These are phyloP conservation scores for Scopulariopsis brevicaulis DNA, from an alignment of 2,329 filamentous ascomycete species.

Conservation along the genomic window DNA sequence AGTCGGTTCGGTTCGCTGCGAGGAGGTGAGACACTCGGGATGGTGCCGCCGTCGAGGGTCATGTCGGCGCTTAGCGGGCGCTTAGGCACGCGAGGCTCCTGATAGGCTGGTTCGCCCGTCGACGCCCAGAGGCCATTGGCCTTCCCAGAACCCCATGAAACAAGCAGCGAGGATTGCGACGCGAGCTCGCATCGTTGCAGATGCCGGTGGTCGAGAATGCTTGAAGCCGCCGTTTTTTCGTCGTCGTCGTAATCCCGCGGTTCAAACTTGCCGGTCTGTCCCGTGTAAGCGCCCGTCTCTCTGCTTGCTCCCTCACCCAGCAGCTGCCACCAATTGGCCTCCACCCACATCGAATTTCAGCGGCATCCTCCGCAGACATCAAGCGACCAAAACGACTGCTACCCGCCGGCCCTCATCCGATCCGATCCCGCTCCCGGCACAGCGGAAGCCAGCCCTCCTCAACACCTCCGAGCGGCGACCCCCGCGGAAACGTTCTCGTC, in stretches of 20 bases:
- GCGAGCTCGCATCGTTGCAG: background rate
- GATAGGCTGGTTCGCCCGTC: background rate
- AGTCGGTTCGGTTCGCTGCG: too few relatives aligned
- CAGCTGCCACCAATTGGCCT: too few relatives aligned
- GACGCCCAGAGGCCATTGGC: background rate
- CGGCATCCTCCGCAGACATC: too few relatives aligned
- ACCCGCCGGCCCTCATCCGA: background rate
- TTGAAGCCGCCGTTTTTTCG: background rate
- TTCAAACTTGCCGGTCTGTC: background rate
- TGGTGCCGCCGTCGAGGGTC: background rate
- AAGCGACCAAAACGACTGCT: too few relatives aligned
- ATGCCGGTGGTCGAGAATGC: background rate
- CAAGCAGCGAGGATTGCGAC: background rate
- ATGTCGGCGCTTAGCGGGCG: conserved; percentile 4
- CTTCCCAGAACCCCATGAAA: background rate
- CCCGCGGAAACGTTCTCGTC: background rate
- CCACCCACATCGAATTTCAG: too few relatives aligned
- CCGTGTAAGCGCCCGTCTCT: background rate
- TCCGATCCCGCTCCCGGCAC: background rate
- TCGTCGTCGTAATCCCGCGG: background rate
- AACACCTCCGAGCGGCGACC: background rate
- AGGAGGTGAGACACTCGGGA: too few relatives aligned
- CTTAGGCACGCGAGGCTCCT: background rate
- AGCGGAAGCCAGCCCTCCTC: background rate
- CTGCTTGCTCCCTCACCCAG: too few relatives aligned